Percentiles rank a stretch among this genome's conserved stretches.
Evolutionary conservation across 257 asterid species (phyloP).

Genomic region (Echium plantagineum): DNA sequence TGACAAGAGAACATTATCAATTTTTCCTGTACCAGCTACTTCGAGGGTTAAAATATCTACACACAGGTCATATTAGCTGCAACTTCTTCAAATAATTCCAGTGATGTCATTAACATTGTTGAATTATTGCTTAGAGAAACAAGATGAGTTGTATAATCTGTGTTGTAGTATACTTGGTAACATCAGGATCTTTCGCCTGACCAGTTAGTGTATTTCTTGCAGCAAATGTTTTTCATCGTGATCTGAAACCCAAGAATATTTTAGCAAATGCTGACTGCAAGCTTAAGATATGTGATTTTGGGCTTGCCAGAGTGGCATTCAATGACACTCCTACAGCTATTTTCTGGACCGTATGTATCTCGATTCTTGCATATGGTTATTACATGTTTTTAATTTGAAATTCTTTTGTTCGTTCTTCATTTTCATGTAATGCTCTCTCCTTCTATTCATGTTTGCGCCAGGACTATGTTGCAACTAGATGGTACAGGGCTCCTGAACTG

Average conservation of each 20-base stretch:
- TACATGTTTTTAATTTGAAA: neutral
- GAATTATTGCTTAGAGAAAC: neutral
- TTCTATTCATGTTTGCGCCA: constrained; percentile 7
- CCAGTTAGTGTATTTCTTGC: constrained; percentile 19
- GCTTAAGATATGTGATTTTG: constrained; percentile 79
- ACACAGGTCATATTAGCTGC: constrained; percentile 41
- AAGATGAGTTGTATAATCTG: neutral
- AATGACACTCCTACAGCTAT: constrained; percentile 87
- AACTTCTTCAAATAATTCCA: constrained; percentile 2
- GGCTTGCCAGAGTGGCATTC: constrained; percentile 89
- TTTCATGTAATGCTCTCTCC: neutral
- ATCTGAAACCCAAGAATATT: constrained; percentile 74
- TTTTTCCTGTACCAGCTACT: constrained; percentile 87
- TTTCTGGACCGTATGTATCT: constrained; percentile 75
- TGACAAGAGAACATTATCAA: constrained; percentile 83
- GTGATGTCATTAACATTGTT: neutral
- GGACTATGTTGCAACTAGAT: constrained; percentile 97
- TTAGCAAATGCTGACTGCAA: constrained; percentile 90
- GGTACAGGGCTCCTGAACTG: constrained; percentile 95
- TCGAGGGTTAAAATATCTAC: constrained; percentile 78
- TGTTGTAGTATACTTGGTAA: neutral
- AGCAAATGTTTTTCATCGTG: constrained; percentile 87
- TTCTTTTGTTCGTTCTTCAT: neutral
- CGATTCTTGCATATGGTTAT: neutral
- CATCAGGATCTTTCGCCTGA: constrained; percentile 3